Evolutionary conservation across 441 rosid species (phyloP).

Genomic region (Populus tomentosa): DNA sequence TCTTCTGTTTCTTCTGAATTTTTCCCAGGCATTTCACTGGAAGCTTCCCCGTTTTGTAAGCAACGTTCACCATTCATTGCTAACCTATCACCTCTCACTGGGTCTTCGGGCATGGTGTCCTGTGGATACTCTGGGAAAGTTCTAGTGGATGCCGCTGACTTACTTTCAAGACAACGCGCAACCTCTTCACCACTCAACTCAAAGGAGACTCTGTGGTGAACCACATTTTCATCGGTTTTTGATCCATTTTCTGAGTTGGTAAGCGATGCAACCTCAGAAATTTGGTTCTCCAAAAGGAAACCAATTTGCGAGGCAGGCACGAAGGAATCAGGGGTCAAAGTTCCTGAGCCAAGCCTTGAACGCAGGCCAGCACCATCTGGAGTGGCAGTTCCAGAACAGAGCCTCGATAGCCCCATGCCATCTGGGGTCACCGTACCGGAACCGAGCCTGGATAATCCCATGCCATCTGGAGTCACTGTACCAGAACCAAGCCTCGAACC

Average conservation of each 20-base stretch:
- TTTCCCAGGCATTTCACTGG: conserved; percentile 31
- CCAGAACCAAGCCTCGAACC: conserved; percentile 34
- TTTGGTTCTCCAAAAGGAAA: conserved; percentile 33
- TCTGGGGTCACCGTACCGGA: not conserved
- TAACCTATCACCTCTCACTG: conserved; percentile 28
- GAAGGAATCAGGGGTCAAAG: conserved; percentile 53
- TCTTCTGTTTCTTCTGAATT: conserved; percentile 43
- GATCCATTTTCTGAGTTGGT: conserved; percentile 49
- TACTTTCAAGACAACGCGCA: conserved; percentile 76
- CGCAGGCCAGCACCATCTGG: conserved; percentile 32
- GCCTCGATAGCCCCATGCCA: conserved; percentile 38
- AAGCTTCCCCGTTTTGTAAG: conserved; percentile 21
- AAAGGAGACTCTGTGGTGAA: conserved; percentile 81
- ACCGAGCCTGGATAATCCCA: too few species aligned
- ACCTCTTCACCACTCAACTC: conserved; percentile 96
- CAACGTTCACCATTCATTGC: conserved; percentile 20
- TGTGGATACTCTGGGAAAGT: conserved; percentile 35
- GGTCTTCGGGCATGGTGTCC: conserved; percentile 31
- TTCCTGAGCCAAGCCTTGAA: conserved; percentile 54
- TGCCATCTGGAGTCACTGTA: too few species aligned
- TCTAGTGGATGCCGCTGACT: conserved; percentile 42
- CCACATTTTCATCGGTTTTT: conserved; percentile 42
- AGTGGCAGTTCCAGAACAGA: conserved; percentile 49
- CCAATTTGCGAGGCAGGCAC: conserved; percentile 37
- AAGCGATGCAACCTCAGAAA: conserved; percentile 48